Percentiles rank a stretch among this genome's conserved stretches.
These are phyloP conservation scores for Psophocarpus tetragonolobus DNA, from an alignment of 306 rosid species.

Conservation along the genomic window DNA sequence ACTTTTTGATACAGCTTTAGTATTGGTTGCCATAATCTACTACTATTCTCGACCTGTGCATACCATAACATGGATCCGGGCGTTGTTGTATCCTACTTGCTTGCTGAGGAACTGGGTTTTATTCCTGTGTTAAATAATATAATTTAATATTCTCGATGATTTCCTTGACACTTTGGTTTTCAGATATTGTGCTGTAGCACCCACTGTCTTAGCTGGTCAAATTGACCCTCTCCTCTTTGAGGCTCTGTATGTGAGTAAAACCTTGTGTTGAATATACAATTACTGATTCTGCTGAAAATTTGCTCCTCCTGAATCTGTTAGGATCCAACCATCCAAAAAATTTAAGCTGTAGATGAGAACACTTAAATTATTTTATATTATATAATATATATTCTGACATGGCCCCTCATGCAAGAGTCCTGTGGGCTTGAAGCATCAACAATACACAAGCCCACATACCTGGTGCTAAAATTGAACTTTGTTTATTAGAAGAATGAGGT, in stretches of 20 bases:
- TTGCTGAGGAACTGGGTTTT: conserved; percentile 22
- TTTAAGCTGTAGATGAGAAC: neutral
- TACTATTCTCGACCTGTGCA: conserved; percentile 81
- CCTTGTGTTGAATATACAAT: conserved; percentile 2
- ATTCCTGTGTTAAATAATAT: conserved; percentile 24
- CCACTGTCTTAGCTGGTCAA: conserved; percentile 86
- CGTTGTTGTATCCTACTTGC: conserved; percentile 84
- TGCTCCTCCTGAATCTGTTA: neutral
- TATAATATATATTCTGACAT: neutral
- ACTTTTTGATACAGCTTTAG: conserved; percentile 61
- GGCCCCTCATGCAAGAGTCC: neutral
- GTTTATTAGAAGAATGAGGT: neutral
- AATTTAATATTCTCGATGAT: conserved; percentile 21
- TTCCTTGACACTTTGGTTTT: conserved; percentile 66
- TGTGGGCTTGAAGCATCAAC: neutral
- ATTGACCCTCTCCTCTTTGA: conserved; percentile 87
- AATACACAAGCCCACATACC: neutral
- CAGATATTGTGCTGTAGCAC: conserved; percentile 93
- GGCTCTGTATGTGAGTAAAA: conserved; percentile 84
- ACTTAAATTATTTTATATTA: neutral
- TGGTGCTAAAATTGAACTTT: neutral
- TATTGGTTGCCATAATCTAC: conserved; percentile 85
- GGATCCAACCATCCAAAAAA: neutral
- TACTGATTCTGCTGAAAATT: conserved; percentile 23
- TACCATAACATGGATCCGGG: conserved; percentile 68